Percentiles rank a stretch among this genome's conserved stretches.
Evolutionary conservation across 225 moss, liverwort and hornwort species (phyloP).

Genomic region (Physcomitrium patens): DNA sequence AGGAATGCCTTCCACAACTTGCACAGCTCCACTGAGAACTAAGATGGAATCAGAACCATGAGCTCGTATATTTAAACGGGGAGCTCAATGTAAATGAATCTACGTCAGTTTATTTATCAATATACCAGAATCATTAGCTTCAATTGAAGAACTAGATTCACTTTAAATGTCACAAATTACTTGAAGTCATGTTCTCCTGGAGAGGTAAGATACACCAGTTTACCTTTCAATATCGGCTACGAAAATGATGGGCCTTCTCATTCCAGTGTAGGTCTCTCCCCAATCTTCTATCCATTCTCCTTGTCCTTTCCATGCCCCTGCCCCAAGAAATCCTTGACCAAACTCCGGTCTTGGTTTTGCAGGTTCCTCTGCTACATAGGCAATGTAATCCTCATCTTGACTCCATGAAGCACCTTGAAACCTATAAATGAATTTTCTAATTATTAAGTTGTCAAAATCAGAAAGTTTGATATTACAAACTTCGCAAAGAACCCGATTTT

Average conservation of each 20-base stretch:
- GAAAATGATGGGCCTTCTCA: constrained; percentile 84
- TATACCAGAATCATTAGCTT: neutral
- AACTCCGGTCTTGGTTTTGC: constrained; percentile 66
- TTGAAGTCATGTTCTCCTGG: neutral
- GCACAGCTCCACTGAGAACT: constrained; percentile 85
- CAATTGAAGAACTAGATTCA: neutral
- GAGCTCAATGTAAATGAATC: constrained; percentile 8
- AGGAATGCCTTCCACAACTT: constrained; percentile 87
- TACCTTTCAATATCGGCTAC: constrained; percentile 80
- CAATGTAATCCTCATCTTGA: constrained; percentile 77
- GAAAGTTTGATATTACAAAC: neutral
- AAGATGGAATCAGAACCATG: constrained; percentile 45
- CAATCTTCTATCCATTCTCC: constrained; percentile 98
- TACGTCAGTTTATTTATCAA: neutral
- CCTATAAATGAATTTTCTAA: constrained; percentile 46
- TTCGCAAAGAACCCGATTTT: neutral
- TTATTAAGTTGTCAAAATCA: constrained; percentile 14
- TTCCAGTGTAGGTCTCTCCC: constrained; percentile 93
- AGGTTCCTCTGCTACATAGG: constrained; percentile 95
- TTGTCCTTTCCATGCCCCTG: constrained; percentile 93
- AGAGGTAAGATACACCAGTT: constrained; percentile 14
- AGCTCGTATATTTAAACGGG: neutral
- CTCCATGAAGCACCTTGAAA: constrained; percentile 99
- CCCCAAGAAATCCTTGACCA: constrained; percentile 62
- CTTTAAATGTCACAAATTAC: neutral